Evolutionary conservation across 75 land plant species (phyloP), one percentile per base, ranked within the genome.

Genomic region (Selaginella moellendorffii): DNA sequence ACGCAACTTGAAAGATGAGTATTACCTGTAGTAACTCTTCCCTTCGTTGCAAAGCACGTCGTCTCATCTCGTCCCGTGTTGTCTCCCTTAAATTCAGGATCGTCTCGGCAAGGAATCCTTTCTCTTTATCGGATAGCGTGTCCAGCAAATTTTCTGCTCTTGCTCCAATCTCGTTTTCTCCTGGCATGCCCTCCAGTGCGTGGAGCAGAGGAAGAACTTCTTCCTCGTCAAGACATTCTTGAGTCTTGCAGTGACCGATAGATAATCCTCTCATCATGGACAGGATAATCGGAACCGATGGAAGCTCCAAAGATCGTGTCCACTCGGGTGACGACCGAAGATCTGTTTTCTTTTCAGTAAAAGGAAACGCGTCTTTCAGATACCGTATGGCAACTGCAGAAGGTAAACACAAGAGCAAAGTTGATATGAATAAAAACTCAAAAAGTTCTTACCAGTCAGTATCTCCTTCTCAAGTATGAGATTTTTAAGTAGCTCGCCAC

Each of bases 111-210:
- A 92, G 64, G 66, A 85, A 92, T 8, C 96, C 96, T 67, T 92
- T 86, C 54, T 88, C 97, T 65, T 87, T 84, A 51, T 88, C 79
- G n/a, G 96, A 72, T 20, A 92, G 70, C 0, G 96, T 85, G 65
- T 92, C 98, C 59, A 92, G 67, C 61, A 92, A 66, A 58, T 92
- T 92, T 68, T 92, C 98, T 23, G 98, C 98, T 65, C 77, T 81
- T 30, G 85, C 90, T 27, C 98, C 98, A 63, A 92, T 92, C 67
- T 85, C 90, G 78, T 77, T 92, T 75, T 92, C 98, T 68, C 96
- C 98, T 53, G 95, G n/a, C 26, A 85, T 96, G 12, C 98, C 89
- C 65, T 92, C 98, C 30, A 92, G 71, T 24, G 96, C 96, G 77
- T 92, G 98, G 21, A 92, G 80, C 62, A 92, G 62, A 1, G 98